Conservation (phyloP, 441 rosid genomes). For the Populus trichocarpa region DNA sequence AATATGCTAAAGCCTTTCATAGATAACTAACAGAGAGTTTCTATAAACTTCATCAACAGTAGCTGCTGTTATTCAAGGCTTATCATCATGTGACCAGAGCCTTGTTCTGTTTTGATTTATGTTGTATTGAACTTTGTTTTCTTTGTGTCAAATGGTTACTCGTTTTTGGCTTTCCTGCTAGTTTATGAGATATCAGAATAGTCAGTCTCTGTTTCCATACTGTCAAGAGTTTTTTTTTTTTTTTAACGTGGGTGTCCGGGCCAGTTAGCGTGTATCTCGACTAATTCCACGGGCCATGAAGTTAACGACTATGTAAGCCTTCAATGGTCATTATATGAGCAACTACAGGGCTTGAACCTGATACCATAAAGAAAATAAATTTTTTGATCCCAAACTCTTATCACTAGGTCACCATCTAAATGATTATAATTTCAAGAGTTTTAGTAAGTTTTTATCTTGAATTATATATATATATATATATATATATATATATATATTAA, state of each 20-base stretch:
- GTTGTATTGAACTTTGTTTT: neutral
- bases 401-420: too few species aligned
- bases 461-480: too few species aligned
- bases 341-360: too few species aligned
- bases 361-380: too few species aligned
- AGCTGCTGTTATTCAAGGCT: neutral
- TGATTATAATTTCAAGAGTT: too few species aligned
- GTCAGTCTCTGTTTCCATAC: neutral
- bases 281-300: too few species aligned
- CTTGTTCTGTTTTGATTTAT: neutral
- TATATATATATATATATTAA: too few species aligned
- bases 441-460: neutral
- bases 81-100: neutral
- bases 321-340: too few species aligned
- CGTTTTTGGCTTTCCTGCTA: neutral
- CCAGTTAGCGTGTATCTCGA: too few species aligned
- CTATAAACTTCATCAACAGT: neutral
- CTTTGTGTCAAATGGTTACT: neutral
- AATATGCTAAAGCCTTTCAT: constrained; percentile 13
- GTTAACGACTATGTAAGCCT: too few species aligned
- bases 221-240: neutral
- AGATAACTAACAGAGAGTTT: neutral
- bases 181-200: neutral
- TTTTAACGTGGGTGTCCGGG: too few species aligned
- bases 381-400: too few species aligned